These are phyloP conservation scores for Blakeslea trispora DNA, from an alignment of 371 early-diverging fungal species.

Conservation along the genomic window DNA sequence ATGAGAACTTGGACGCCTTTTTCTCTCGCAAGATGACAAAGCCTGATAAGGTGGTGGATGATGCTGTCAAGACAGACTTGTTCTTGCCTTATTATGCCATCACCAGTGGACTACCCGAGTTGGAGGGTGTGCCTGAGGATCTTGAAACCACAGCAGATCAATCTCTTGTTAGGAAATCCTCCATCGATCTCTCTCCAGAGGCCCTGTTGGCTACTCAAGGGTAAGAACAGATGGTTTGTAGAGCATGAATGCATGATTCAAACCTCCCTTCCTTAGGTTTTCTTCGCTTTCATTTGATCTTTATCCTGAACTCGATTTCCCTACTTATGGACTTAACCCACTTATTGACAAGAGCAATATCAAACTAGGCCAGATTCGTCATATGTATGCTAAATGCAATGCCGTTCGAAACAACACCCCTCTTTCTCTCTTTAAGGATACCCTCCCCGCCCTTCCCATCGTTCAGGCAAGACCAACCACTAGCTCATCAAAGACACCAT, in stretches of 20 bases:
- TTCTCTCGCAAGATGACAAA: constrained; percentile 56
- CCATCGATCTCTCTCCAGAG: constrained; percentile 19
- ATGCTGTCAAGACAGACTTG: constrained; percentile 41
- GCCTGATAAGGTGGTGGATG: constrained; percentile 42
- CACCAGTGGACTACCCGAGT: constrained; percentile 56
- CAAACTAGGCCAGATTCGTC: constrained; percentile 65
- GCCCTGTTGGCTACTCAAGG: constrained; percentile 11
- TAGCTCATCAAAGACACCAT: constrained; percentile 27
- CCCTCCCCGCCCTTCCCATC: too few relatives aligned
- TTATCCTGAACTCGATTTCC: constrained; percentile 63
- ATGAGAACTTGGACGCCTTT: constrained; percentile 55
- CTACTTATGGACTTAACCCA: constrained; percentile 58
- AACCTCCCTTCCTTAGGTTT: constrained; percentile 14
- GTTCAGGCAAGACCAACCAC: constrained; percentile 20
- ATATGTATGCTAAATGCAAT: constrained; percentile 74
- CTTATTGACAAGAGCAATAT: constrained; percentile 67
- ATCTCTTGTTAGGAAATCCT: too few relatives aligned
- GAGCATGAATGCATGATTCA: neutral
- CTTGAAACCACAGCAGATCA: too few relatives aligned
- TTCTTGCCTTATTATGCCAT: constrained; percentile 59
- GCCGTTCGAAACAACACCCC: constrained; percentile 64
- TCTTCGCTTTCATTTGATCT: constrained; percentile 53
- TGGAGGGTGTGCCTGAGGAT: constrained; percentile 25
- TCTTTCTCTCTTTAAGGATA: constrained; percentile 24
- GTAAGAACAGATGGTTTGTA: too few relatives aligned